phyloP scores from a whole-genome alignment of 257 asterid species.

The Phtheirospermum japonicum region DNA sequence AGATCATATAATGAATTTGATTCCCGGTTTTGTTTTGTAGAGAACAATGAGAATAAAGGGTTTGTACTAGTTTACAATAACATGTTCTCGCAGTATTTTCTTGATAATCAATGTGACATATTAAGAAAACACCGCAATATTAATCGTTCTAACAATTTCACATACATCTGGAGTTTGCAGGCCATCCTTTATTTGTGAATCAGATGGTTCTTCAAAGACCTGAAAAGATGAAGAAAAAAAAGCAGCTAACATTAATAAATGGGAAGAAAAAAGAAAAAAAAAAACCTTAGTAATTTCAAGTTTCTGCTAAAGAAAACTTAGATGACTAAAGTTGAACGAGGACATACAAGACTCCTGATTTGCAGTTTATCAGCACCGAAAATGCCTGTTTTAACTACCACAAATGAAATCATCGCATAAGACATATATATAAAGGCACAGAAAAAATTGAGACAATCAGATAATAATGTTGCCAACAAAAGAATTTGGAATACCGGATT shows the following conservation, averaged over 20 bases:
- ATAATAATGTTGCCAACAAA: conserved; percentile 16
- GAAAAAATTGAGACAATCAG: neutral
- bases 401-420: conserved; percentile 31
- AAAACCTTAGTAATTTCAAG: too few species aligned
- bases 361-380: conserved; percentile 56
- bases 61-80: neutral
- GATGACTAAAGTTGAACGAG: conserved; percentile 21
- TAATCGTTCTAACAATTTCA: neutral
- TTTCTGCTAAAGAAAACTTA: too few species aligned
- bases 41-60: neutral
- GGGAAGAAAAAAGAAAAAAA: neutral
- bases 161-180: conserved; percentile 83
- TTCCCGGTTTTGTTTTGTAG: neutral
- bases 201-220: conserved; percentile 69
- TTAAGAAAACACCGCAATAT: neutral
- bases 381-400: conserved; percentile 66
- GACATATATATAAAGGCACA: neutral
- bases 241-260: too few species aligned
- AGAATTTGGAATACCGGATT: conserved; percentile 48
- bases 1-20: too few species aligned
- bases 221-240: conserved; percentile 30
- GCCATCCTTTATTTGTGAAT: conserved; percentile 53
- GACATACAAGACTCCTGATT: conserved; percentile 69
- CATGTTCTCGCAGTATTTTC: neutral
- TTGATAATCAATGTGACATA: neutral